Evolutionary conservation across 164 flowering plant genomes (phyloP).

Genomic region (Nymphaea colorata): DNA sequence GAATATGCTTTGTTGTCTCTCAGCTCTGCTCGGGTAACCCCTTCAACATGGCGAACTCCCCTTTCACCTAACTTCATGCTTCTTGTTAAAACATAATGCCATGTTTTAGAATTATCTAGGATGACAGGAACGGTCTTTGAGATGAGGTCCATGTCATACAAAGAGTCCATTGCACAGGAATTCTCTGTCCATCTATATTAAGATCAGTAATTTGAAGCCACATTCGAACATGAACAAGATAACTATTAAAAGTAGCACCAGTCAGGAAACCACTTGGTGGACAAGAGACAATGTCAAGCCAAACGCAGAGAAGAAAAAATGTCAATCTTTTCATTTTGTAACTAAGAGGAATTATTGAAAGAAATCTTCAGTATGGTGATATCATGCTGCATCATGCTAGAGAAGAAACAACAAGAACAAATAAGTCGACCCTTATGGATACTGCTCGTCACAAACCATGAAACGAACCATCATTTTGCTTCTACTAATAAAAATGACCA

Average conservation of each 20-base stretch:
- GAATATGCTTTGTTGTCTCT: constrained; percentile 41
- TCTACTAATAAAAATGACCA: no score
- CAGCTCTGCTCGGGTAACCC: constrained; percentile 50
- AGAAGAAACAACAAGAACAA: no score
- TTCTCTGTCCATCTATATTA: constrained; percentile 66
- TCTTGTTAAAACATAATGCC: constrained; percentile 62
- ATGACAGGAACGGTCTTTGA: constrained; percentile 80
- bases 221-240: background rate
- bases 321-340: no score
- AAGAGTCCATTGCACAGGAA: constrained; percentile 79
- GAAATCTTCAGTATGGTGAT: background rate
- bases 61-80: constrained; percentile 80
- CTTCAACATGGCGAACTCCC: constrained; percentile 71
- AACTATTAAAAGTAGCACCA: background rate
- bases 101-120: constrained; percentile 71
- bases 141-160: constrained; percentile 81
- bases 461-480: no score
- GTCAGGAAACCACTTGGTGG: background rate
- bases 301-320: background rate
- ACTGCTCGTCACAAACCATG: no score
- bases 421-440: no score
- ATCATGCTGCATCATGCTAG: no score
- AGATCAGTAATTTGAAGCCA: constrained; percentile 1
- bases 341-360: background rate
- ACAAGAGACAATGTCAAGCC: background rate